Percentiles rank a stretch among this genome's conserved stretches.
Conservation (phyloP, 2,329 filamentous ascomycete species). For the Escovopsis sp. region DNA sequence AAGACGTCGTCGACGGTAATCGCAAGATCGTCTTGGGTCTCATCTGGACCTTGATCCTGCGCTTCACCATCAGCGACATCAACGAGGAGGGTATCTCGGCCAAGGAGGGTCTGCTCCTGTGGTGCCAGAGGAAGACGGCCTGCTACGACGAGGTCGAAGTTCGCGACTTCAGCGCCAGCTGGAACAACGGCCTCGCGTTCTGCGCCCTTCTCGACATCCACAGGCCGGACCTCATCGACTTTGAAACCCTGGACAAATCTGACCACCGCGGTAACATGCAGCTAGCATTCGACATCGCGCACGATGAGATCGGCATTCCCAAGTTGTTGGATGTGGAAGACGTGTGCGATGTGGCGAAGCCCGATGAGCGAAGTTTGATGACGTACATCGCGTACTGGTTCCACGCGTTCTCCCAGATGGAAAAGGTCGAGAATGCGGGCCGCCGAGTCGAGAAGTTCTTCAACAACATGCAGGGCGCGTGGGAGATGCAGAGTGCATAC, state of each 20-base stretch:
- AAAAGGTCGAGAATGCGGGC: constrained; percentile 94
- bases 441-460: constrained; percentile 96
- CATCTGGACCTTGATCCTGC: constrained; percentile 95
- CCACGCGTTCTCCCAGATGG: constrained; percentile 98
- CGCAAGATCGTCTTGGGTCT: constrained; percentile 92
- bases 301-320: constrained; percentile 92
- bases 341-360: constrained; percentile 90
- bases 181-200: constrained; percentile 95
- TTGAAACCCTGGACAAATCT: constrained; percentile 81
- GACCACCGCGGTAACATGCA: constrained; percentile 98
- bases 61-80: constrained; percentile 98
- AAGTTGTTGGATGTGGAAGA: constrained; percentile 94
- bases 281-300: constrained; percentile 88
- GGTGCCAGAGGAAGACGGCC: constrained; percentile 97
- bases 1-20: constrained; percentile 96
- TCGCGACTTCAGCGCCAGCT: constrained; percentile 84
- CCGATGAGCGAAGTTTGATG: constrained; percentile 94
- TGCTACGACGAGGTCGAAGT: constrained; percentile 97
- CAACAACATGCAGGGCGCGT: constrained; percentile 95
- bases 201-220: constrained; percentile 95
- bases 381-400: constrained; percentile 99
- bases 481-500: constrained; percentile 98
- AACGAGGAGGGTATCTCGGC: constrained; percentile 96
- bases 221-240: constrained; percentile 92
- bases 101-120: constrained; percentile 85